Percentiles rank a stretch among this genome's conserved stretches.
Conservation (phyloP, 202 grass and related monocot genomes). For the Carex arenaria region DNA sequence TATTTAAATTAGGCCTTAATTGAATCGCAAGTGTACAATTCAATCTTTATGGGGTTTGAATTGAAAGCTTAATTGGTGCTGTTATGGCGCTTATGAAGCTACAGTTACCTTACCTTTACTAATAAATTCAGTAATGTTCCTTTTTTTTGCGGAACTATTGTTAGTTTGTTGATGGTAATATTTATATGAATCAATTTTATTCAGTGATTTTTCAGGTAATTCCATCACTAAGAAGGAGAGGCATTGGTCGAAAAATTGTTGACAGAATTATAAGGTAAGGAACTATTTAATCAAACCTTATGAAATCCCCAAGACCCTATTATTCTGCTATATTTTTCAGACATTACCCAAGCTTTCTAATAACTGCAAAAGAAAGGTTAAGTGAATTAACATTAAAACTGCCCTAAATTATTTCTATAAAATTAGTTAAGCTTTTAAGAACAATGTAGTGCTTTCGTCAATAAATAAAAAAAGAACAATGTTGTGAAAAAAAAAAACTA, state of each 20-base stretch:
- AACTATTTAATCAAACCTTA: not conserved
- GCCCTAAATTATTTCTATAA: not conserved
- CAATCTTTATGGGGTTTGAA: not conserved
- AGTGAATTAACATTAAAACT: not conserved
- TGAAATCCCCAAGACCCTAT: not conserved
- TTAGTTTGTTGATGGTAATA: slow-evolving; percentile 24
- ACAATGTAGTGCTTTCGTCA: not conserved
- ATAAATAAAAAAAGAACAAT: not conserved
- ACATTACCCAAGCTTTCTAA: not conserved
- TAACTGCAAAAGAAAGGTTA: not conserved
- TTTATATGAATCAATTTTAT: slow-evolving; percentile 38
- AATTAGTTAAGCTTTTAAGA: not conserved
- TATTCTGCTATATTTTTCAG: not conserved
- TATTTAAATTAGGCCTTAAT: not conserved
- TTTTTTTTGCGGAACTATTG: not conserved
- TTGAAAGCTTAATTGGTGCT: not conserved
- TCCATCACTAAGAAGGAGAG: slow-evolving; percentile 65
- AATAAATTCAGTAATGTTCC: too few species aligned
- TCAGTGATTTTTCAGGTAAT: slow-evolving; percentile 81
- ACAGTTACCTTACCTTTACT: not conserved
- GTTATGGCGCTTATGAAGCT: not conserved
- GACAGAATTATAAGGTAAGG: slow-evolving; percentile 69
- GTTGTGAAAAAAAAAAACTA: not conserved
- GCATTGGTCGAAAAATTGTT: slow-evolving; percentile 81
- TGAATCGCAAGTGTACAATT: not conserved